Conservation (phyloP, 768 basidiomycete genomes). For the Amanita pseudoporphyria region DNA sequence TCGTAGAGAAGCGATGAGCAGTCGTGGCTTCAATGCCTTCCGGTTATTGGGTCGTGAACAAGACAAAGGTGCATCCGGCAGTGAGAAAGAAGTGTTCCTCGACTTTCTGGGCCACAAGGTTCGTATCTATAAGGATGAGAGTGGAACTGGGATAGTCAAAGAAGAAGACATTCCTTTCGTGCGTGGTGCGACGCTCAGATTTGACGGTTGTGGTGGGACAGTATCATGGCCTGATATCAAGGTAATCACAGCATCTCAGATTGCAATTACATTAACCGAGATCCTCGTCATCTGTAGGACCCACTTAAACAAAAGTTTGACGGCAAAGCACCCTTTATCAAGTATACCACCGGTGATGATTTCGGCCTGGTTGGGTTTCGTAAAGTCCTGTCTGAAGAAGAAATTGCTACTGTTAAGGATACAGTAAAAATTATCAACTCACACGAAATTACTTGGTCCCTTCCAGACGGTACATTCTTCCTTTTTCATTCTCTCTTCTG, state of each 20-base stretch:
- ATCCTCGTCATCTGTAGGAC: constrained; percentile 18
- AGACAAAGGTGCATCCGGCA: constrained; percentile 20
- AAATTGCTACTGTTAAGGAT: constrained; percentile 60
- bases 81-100: constrained; percentile 52
- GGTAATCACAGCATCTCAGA: constrained; percentile 16
- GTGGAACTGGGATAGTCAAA: constrained; percentile 53
- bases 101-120: constrained; percentile 69
- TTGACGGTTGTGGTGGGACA: constrained; percentile 47
- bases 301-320: constrained; percentile 43
- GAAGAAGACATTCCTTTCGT: constrained; percentile 48
- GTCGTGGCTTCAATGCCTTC: constrained; percentile 74
- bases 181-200: constrained; percentile 44
- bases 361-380: constrained; percentile 51
- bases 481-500: neutral
- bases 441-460: constrained; percentile 54
- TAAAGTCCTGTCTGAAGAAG: constrained; percentile 62
- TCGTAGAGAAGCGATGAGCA: constrained; percentile 45
- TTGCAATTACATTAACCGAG: neutral
- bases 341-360: constrained; percentile 35
- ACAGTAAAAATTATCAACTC: constrained; percentile 55
- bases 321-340: constrained; percentile 41
- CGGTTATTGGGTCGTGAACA: constrained; percentile 42
- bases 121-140: constrained; percentile 51
- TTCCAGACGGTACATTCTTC: constrained; percentile 39
- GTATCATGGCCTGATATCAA: constrained; percentile 42